Evolutionary conservation across 2,329 filamentous ascomycete species (phyloP).

Genomic region (Dothideomycetidae sp.): DNA sequence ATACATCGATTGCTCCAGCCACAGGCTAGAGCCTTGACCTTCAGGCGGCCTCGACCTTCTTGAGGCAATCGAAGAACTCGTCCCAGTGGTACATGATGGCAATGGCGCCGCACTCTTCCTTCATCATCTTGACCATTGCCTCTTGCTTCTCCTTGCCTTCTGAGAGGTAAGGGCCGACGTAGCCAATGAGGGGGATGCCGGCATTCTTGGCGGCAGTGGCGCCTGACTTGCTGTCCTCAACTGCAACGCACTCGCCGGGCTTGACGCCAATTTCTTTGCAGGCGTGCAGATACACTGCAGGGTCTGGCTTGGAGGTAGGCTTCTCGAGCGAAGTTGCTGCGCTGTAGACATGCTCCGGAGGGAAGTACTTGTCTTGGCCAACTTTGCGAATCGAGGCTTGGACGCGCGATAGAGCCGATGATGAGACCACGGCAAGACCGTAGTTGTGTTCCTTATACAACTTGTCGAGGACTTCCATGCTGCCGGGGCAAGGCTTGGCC

Average conservation of each 20-base stretch:
- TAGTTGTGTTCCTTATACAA: slow-evolving; percentile 43
- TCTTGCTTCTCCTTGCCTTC: slow-evolving; percentile 48
- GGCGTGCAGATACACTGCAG: slow-evolving; percentile 71
- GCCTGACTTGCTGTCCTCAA: slow-evolving; percentile 83
- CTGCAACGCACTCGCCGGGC: slow-evolving; percentile 57
- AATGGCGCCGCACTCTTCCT: slow-evolving; percentile 33
- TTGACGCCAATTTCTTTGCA: slow-evolving; percentile 58
- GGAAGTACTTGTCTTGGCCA: slow-evolving; percentile 66
- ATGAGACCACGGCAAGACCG: slow-evolving; percentile 60
- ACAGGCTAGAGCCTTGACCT: slow-evolving; percentile 9
- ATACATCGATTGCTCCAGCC: background rate
- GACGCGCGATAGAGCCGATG: slow-evolving; percentile 64
- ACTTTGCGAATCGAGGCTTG: slow-evolving; percentile 66
- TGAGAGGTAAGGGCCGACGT: slow-evolving; percentile 65
- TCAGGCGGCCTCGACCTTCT: slow-evolving; percentile 30
- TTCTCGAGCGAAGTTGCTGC: slow-evolving; percentile 63
- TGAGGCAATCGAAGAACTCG: slow-evolving; percentile 35
- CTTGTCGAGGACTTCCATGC: slow-evolving; percentile 43
- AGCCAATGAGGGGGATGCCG: slow-evolving; percentile 67
- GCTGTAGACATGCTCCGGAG: slow-evolving; percentile 60
- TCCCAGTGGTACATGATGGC: slow-evolving; percentile 40
- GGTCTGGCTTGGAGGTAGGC: slow-evolving; percentile 84
- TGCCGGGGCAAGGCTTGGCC: slow-evolving; percentile 25
- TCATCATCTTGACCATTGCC: slow-evolving; percentile 36
- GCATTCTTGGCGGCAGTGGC: slow-evolving; percentile 64